Base-by-base conservation (phyloP, 2,329 filamentous ascomycete genomes). In the Coniochaeta sp. region DNA sequence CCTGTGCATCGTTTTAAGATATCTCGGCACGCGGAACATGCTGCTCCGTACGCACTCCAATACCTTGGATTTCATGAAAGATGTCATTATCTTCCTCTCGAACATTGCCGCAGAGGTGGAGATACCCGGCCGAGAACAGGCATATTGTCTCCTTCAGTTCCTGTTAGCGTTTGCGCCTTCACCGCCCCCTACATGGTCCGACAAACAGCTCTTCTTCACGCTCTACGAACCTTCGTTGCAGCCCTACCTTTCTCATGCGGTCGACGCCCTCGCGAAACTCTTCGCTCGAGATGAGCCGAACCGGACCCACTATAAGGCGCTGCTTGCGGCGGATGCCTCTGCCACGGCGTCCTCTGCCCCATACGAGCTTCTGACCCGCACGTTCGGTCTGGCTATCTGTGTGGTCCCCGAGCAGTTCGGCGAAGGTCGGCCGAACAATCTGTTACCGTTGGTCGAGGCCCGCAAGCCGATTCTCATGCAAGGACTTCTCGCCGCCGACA, bases 21-120 rank as follows among this genome's bases (percentile, higher is more conserved):
- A 95, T 65, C 81, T 98, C 16, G 95, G 93, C 32, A 97, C 93
- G 4, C 88, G 92, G 16, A 91, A 91, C 66, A 90, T 93, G 81
- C 82, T 98, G 32, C 77, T 98, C 47, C 86, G 91, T 42, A 91
- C 87, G 3, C 84, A 95, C 65, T 81, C 84, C 69, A 96, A 97
- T 73, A 95, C 90, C 0, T 79, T 97, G 65, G 95, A 99, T 73
- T 93, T 98, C 68, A 96, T 97, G 90, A 99, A 99, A 75, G 95
- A 99, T 72, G 80, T 92, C 32, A 85, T 98, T 61, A 88, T 91
- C 17, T 86, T 96, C 65, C 79, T 99, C 59, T 97, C 93, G 60
- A 98, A 99, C 72, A 85, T 96, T 55, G 87, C 92, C 8, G 86
- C 90, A 55, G 84, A 85, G 10, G 83, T 98, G 58, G 89, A 93